Evolutionary conservation across 163 green algal species (phyloP).

Genomic region (Trebouxia gelatinosa): DNA sequence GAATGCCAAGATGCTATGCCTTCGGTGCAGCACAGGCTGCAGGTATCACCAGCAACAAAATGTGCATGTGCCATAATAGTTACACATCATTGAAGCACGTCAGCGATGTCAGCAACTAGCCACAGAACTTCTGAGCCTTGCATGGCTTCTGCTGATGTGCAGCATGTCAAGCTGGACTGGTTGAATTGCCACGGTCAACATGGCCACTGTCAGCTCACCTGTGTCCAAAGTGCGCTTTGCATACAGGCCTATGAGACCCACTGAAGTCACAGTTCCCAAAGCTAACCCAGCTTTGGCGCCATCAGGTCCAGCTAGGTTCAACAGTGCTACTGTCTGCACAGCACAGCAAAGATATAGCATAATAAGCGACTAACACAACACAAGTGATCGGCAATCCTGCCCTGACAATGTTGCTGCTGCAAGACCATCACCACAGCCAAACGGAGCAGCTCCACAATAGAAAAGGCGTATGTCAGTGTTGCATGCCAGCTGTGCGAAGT

Average conservation of each 20-base stretch:
- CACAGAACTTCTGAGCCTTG: too few relatives aligned
- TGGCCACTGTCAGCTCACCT: too few relatives aligned
- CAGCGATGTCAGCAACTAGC: too few relatives aligned
- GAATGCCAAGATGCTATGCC: too few relatives aligned
- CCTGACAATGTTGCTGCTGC: too few relatives aligned
- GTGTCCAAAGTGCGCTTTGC: constrained; percentile 28
- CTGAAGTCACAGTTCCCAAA: constrained; percentile 26
- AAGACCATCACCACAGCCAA: too few relatives aligned
- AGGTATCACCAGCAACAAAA: too few relatives aligned
- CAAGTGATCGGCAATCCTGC: not conserved
- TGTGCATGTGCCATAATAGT: too few relatives aligned
- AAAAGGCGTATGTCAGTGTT: not conserved
- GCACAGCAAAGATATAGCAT: not conserved
- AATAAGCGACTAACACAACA: not conserved
- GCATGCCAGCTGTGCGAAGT: not conserved
- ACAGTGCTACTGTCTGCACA: constrained; percentile 23
- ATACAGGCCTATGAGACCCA: constrained; percentile 2
- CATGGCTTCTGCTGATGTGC: too few relatives aligned
- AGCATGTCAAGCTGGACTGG: too few relatives aligned
- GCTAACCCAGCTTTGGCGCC: constrained; percentile 15
- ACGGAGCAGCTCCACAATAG: not conserved
- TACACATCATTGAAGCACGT: not conserved
- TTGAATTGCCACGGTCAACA: too few relatives aligned
- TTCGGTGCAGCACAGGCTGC: too few relatives aligned
- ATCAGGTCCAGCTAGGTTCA: constrained; percentile 18